phyloP scores from a whole-genome alignment of 371 early-diverging fungal species.

The Amoeboaphelidium occidentale region DNA sequence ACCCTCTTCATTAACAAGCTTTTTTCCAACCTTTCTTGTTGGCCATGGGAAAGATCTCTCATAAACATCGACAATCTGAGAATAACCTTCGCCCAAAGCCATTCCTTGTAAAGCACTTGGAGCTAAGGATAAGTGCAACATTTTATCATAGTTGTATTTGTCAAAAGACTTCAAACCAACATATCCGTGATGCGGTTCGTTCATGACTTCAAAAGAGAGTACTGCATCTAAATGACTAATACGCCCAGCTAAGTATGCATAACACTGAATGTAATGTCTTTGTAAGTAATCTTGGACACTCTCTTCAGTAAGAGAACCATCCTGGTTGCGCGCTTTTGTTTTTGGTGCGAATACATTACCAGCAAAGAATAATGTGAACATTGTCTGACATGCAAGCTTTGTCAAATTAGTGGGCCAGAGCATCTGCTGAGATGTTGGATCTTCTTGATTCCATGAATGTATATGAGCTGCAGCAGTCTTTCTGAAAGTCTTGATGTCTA shows the following conservation, averaged over 20 bases:
- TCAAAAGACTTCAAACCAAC: slow-evolving; percentile 31
- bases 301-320: neutral
- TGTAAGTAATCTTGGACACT: slow-evolving; percentile 28
- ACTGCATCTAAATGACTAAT: neutral
- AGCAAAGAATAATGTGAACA: slow-evolving; percentile 3
- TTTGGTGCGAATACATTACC: slow-evolving; percentile 1
- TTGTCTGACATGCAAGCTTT: neutral
- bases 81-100: slow-evolving; percentile 33
- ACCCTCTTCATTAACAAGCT: slow-evolving; percentile 24
- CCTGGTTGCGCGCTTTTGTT: neutral
- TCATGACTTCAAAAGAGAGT: slow-evolving; percentile 23
- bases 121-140: slow-evolving; percentile 33
- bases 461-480: neutral
- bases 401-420: slow-evolving; percentile 1
- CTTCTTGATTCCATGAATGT: neutral
- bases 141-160: slow-evolving; percentile 31
- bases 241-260: neutral
- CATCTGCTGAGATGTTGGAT: neutral
- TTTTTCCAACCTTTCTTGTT: slow-evolving; percentile 24
- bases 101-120: slow-evolving; percentile 44
- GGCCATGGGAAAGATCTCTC: slow-evolving; percentile 49
- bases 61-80: slow-evolving; percentile 35
- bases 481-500: neutral
- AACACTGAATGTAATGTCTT: slow-evolving; percentile 11
- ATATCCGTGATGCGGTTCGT: slow-evolving; percentile 56